Percentiles rank a stretch among this genome's conserved stretches.
These are phyloP conservation scores for Hanseniaspora occidentalis DNA, from an alignment of 805 yeast genomes.

Conservation along the genomic window DNA sequence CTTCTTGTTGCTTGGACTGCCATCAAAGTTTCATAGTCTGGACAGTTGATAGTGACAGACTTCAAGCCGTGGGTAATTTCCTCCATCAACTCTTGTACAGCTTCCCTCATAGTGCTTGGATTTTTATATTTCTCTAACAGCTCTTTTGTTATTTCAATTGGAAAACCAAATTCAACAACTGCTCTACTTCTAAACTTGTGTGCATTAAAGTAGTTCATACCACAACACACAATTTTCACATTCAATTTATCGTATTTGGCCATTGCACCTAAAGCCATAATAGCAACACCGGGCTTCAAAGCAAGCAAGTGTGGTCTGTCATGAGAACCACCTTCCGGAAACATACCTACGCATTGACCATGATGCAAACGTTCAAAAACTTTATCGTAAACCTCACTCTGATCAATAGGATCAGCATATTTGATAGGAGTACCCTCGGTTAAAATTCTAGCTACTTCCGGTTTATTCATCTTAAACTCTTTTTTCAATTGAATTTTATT, in stretches of 20 bases:
- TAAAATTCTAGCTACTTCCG: conserved; percentile 32
- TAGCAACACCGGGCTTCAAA: conserved; percentile 91
- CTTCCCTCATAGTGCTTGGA: conserved; percentile 38
- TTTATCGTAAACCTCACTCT: conserved; percentile 62
- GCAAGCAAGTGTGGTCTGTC: conserved; percentile 87
- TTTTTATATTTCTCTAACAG: conserved; percentile 58
- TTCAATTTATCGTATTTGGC: conserved; percentile 61
- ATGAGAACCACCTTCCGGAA: conserved; percentile 97
- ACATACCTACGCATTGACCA: conserved; percentile 77
- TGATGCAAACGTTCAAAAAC: conserved; percentile 73
- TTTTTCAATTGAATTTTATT: conserved; percentile 54
- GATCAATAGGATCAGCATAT: conserved; percentile 73
- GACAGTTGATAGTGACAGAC: conserved; percentile 86
- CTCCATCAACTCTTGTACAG: conserved; percentile 62
- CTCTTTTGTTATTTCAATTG: conserved; percentile 52
- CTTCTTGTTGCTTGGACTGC: conserved; percentile 92
- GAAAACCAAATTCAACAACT: conserved; percentile 82
- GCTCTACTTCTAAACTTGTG: conserved; percentile 91
- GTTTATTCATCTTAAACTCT: conserved; percentile 48
- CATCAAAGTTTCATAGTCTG: conserved; percentile 85
- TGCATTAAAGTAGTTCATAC: conserved; percentile 91
- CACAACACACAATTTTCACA: conserved; percentile 85
- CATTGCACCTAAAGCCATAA: conserved; percentile 93
- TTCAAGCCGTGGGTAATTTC: conserved; percentile 62
- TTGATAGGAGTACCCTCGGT: conserved; percentile 51